Conservation (phyloP, 169 alveolate genomes). For the Plasmodium gallinaceum region DNA sequence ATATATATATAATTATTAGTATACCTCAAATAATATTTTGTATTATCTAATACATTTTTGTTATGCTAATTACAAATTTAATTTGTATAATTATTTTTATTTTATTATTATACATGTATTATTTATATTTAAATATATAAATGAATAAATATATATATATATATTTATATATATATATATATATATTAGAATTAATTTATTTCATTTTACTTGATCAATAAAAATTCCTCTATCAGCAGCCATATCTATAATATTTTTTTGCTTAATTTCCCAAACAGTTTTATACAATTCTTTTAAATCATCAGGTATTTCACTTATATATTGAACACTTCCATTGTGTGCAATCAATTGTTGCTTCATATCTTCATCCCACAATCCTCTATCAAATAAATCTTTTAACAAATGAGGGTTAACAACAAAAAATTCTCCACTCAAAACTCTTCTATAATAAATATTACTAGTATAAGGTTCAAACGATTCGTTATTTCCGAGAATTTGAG, state of each 20-base stretch:
- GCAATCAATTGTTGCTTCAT: constrained; percentile 95
- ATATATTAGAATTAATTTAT: not conserved
- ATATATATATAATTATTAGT: not conserved
- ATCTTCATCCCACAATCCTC: constrained; percentile 94
- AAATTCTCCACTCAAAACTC: constrained; percentile 99
- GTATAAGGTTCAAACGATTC: constrained; percentile 99
- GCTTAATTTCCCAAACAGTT: constrained; percentile 99
- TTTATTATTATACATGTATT: not conserved
- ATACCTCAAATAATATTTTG: not conserved
- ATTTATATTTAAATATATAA: not conserved
- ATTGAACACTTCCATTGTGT: constrained; percentile 96
- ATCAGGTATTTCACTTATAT: constrained; percentile 94
- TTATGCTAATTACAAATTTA: not conserved
- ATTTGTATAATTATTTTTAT: not conserved
- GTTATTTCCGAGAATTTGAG: constrained; percentile 97
- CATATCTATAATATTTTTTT: constrained; percentile 95
- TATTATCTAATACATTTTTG: not conserved
- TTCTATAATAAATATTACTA: constrained; percentile 96
- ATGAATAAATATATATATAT: not conserved
- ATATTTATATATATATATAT: not conserved
- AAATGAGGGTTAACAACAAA: constrained; percentile 98
- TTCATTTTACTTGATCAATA: constrained; percentile 85
- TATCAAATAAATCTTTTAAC: constrained; percentile 95
- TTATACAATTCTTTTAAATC: constrained; percentile 93
- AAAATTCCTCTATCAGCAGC: constrained; percentile 97